Evolutionary conservation across 176 grass and related monocot species (phyloP), one percentile per base, ranked within the genome.

Genomic region (Triticum dicoccoides): DNA sequence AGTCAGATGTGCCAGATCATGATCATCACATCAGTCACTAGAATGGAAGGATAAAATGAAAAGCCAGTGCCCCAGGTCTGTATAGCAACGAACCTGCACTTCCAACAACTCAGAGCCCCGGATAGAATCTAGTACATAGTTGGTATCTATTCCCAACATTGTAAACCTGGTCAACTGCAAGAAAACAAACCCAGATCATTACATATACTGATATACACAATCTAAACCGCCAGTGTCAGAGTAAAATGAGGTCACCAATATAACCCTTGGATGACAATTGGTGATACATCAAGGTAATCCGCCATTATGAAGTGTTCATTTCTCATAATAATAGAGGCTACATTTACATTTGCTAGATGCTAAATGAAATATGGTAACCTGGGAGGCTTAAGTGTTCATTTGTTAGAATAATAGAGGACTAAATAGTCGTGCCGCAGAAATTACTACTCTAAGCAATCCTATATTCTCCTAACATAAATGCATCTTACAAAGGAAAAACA

Each of bases 81-180:
- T 54, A 73, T n/a, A 72, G 12, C 51, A 6, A 87, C 62, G 11
- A 86, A 98, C 96, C 91, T 98, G 89, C 69, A 98, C 80, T 89
- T 95, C 93, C 84, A 98, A 79, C 23, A 90, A 33, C 23, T 85
- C 83, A 42, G 96, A 98, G 72, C 77, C 86, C 11, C 61, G 88
- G 45, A 98, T 69, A 66, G 76, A 81, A 85, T 95, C 89, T 37
- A 93, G 58, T 89, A 95, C 95, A 49, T 87, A 94, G 32, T 77
- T 85, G 78, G 65, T 79, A 38, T 90, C 85, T 42, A 87, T 39
- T 11, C 74, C 74, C 61, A 74, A 42, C 66, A 73, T 51, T 37
- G 65, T 87, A 63, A 94, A 90, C 82, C 65, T 45, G 44, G 66
- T 79, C 86, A 82, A 61, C 91, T 90, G 84, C n/a, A 9, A 87